These are phyloP conservation scores for Suhomyces pyralidae DNA, from an alignment of 805 yeast genomes.

Conservation along the genomic window DNA sequence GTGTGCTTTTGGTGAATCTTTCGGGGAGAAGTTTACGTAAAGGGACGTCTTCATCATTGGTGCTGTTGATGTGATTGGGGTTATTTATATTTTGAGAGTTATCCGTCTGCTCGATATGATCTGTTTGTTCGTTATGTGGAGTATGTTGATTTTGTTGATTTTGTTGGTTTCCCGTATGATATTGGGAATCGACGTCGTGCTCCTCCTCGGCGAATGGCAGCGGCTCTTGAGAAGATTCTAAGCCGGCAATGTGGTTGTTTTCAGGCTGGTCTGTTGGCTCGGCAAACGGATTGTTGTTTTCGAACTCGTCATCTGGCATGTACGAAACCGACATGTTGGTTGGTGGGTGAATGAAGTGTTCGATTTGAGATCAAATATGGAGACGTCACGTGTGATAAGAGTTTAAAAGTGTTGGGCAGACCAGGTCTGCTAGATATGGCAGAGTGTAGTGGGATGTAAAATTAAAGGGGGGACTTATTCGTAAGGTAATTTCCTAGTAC, in stretches of 20 bases:
- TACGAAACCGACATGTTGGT: slow-evolving; percentile 7
- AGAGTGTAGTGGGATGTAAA: too few relatives aligned
- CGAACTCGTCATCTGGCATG: slow-evolving; percentile 28
- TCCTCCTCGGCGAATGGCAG: background rate
- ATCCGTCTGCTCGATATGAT: background rate
- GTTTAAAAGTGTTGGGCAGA: background rate
- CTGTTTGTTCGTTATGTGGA: too few relatives aligned
- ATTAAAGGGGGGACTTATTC: too few relatives aligned
- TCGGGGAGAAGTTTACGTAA: slow-evolving; percentile 50
- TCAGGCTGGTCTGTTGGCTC: slow-evolving; percentile 23
- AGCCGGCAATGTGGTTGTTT: background rate
- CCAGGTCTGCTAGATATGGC: too few relatives aligned
- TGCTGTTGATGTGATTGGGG: too few relatives aligned
- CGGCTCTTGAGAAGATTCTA: background rate
- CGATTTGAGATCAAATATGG: background rate
- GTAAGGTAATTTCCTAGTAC: too few relatives aligned
- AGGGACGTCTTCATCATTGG: too few relatives aligned
- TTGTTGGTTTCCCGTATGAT: background rate
- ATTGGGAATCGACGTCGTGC: background rate
- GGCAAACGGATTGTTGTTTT: slow-evolving; percentile 42
- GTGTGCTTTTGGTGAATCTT: slow-evolving; percentile 39
- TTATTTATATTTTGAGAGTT: background rate
- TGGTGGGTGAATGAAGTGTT: background rate
- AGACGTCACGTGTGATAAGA: background rate
- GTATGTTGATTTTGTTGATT: background rate